These are phyloP conservation scores for Leccinum subfulvum DNA, from an alignment of 1,284 basidiomycete genomes.

Conservation along the genomic window DNA sequence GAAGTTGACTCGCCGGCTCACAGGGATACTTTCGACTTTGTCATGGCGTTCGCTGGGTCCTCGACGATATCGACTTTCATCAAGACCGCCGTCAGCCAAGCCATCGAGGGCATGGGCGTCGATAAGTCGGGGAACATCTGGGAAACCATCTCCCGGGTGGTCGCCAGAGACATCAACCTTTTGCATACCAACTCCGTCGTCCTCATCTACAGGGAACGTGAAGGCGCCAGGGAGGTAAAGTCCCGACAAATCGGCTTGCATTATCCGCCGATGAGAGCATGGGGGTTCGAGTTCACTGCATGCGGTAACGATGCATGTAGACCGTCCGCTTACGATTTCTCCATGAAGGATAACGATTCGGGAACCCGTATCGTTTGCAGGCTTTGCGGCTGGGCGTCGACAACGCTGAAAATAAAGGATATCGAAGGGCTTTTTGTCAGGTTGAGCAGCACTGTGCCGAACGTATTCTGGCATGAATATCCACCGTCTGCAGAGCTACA, in stretches of 20 bases:
- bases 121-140: slow-evolving; percentile 2
- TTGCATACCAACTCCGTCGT: not conserved
- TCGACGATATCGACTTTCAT: not conserved
- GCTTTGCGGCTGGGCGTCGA: not conserved
- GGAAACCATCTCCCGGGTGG: not conserved
- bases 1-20: not conserved
- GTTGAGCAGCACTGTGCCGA: not conserved
- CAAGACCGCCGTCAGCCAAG: not conserved
- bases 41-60: not conserved
- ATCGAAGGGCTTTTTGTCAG: not conserved
- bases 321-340: not conserved
- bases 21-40: slow-evolving; percentile 2
- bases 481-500: not conserved
- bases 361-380: not conserved
- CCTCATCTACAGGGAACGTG: not conserved
- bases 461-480: slow-evolving; percentile 10
- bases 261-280: not conserved
- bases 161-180: not conserved
- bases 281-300: slow-evolving; percentile 4
- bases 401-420: not conserved
- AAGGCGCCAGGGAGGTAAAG: not conserved
- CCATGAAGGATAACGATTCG: not conserved
- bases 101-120: not conserved
- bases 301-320: not conserved
- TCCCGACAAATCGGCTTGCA: slow-evolving; percentile 4